Evolutionary conservation across 225 moss, liverwort and hornwort genomes (phyloP), one percentile per base, ranked within the genome.

Genomic region (Bryum argenteum): DNA sequence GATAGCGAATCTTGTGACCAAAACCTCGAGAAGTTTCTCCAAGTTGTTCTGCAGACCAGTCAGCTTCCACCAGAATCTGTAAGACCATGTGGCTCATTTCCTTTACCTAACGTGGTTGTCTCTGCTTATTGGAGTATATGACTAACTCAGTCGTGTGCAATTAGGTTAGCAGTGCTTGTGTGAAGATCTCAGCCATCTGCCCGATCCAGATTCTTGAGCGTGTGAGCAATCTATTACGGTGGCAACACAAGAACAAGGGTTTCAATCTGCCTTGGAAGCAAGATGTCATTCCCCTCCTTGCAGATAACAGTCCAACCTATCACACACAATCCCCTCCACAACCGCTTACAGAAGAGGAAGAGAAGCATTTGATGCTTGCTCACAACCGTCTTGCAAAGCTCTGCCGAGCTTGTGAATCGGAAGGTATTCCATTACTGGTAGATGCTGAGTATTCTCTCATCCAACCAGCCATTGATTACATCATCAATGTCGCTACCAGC

Each of bases 381-480:
- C 91, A 89, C 16, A 55, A 81, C 43, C 94, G 94, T n/a, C 78
- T 94, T 53, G 77, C 84, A 55, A 83, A 69, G 23, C 79, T 97
- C 71, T 90, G 90, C 54, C 67, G 74, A 58, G 60, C 79, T n/a
- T 90, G 88, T 73, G 88, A 88, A 64, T 78, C 63, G 37, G 76
- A 80, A 70, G 80, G 86, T 70, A 48, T 92, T 45, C 89, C 89
- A 57, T 61, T 97, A 5, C 82, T 97, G 16, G 76, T 97, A 56
- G 97, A 97, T 54, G 97, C 97, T 16, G 97, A 97, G 70, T 89
- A 94, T 66, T 72, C 86, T 48, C 70, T 71, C 8, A 66, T 97
- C 65, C 97, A 97, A 65, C 94, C 97, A 69, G 97, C 92, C 26
- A 89, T 97, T 54, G 94, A 94, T 63, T 90, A 94, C 80, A 77